Evolutionary conservation across 306 rosid species (phyloP).

Genomic region (Oemleria cerasiformis): DNA sequence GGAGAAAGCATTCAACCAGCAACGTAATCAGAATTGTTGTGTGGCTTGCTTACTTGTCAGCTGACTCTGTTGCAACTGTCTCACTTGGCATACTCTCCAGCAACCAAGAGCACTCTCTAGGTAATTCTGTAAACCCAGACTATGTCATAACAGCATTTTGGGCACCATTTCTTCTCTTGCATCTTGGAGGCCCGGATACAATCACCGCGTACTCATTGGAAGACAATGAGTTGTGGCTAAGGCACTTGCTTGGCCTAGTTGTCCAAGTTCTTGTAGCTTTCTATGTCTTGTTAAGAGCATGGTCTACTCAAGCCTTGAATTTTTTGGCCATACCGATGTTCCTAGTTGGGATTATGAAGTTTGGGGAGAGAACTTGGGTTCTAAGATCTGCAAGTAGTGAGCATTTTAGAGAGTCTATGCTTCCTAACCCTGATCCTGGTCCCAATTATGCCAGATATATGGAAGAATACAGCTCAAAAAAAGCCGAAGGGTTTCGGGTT

Average conservation of each 20-base stretch:
- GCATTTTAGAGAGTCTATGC: no score
- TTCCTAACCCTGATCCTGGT: conserved; percentile 37
- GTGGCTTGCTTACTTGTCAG: conserved; percentile 33
- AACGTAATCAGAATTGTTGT: conserved; percentile 11
- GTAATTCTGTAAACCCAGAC: not conserved
- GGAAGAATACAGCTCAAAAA: conserved; percentile 27
- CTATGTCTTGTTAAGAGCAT: conserved; percentile 15
- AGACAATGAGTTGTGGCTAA: conserved; percentile 38
- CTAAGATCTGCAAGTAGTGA: conserved; percentile 28
- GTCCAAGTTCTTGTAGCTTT: conserved; percentile 12
- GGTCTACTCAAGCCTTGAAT: conserved; percentile 7
- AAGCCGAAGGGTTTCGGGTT: conserved; percentile 20
- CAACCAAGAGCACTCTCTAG: not conserved
- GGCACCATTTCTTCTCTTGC: conserved; percentile 44
- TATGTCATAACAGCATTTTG: conserved; percentile 23
- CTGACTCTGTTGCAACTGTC: conserved; percentile 32
- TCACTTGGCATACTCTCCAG: conserved; percentile 26
- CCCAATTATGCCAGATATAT: conserved; percentile 31
- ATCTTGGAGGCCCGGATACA: conserved; percentile 43
- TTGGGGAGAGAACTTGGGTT: conserved; percentile 27
- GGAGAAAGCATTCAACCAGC: conserved; percentile 19
- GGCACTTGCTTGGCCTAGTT: conserved; percentile 19
- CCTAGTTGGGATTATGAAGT: conserved; percentile 33
- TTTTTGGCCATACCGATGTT: conserved; percentile 26
- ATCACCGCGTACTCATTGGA: conserved; percentile 36